phyloP scores from a whole-genome alignment of 2,329 filamentous ascomycete species.

The Massarina eburnea region DNA sequence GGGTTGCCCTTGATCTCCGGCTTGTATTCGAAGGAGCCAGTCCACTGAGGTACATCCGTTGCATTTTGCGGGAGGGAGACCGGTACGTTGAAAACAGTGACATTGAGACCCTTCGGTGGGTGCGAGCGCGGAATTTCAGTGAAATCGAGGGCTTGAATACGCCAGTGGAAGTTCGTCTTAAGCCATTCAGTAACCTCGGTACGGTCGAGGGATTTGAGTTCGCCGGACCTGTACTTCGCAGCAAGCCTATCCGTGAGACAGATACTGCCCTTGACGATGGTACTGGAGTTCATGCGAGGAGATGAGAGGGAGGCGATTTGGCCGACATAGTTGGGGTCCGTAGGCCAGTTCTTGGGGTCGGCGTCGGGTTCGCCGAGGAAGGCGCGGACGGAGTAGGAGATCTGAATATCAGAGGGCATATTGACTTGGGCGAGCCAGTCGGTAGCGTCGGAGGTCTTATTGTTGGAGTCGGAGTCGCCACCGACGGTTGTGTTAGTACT shows the following conservation, averaged over 20 bases:
- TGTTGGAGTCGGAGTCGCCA: slow-evolving; percentile 2
- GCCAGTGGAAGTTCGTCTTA: slow-evolving; percentile 33
- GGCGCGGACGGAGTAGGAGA: slow-evolving; percentile 34
- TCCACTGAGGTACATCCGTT: slow-evolving; percentile 28
- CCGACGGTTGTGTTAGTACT: slow-evolving; percentile 17
- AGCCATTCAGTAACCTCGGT: slow-evolving; percentile 26
- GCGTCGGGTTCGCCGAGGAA: slow-evolving; percentile 31
- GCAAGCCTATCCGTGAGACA: slow-evolving; percentile 42
- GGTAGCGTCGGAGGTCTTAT: slow-evolving; percentile 18
- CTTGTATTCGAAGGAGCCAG: slow-evolving; percentile 24
- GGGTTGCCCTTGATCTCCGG: slow-evolving; percentile 30
- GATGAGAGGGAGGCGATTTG: slow-evolving; percentile 44
- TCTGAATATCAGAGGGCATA: slow-evolving; percentile 34
- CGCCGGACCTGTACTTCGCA: slow-evolving; percentile 24
- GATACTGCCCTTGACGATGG: slow-evolving; percentile 45
- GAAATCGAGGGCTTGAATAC: slow-evolving; percentile 32
- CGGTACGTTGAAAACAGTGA: slow-evolving; percentile 29
- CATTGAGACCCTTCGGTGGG: slow-evolving; percentile 31
- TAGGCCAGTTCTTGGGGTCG: slow-evolving; percentile 36
- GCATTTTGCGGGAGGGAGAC: slow-evolving; percentile 25
- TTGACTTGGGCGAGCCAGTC: slow-evolving; percentile 36
- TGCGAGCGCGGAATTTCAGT: slow-evolving; percentile 30
- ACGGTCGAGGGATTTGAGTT: slow-evolving; percentile 26
- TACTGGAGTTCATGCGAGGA: slow-evolving; percentile 38
- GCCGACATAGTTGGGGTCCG: slow-evolving; percentile 45